phyloP scores from a whole-genome alignment of 768 basidiomycete genomes.

The Amanita rubescens region DNA sequence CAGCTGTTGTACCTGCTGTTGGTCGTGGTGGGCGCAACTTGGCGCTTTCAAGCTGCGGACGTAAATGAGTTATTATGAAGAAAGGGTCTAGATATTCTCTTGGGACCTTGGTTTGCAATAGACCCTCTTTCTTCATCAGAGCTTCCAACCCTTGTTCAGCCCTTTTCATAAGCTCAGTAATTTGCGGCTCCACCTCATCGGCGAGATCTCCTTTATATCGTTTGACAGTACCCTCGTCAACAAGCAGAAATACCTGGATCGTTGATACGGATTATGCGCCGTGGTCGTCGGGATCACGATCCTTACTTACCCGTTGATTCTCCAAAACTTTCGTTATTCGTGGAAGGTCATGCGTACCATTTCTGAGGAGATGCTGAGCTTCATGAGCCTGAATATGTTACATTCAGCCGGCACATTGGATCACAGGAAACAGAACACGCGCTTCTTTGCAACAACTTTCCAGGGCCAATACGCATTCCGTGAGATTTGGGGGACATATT shows the following conservation, averaged over 20 bases:
- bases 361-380: constrained; percentile 59
- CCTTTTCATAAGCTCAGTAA: constrained; percentile 63
- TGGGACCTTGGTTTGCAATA: constrained; percentile 58
- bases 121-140: constrained; percentile 54
- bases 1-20: constrained; percentile 40
- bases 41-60: constrained; percentile 46
- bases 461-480: constrained; percentile 71
- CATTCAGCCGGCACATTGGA: constrained; percentile 1
- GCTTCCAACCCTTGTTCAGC: constrained; percentile 61
- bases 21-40: constrained; percentile 37
- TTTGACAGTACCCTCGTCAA: constrained; percentile 65
- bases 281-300: background rate
- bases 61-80: background rate
- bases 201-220: constrained; percentile 69
- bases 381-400: constrained; percentile 45
- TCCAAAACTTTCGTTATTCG: constrained; percentile 63
- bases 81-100: background rate
- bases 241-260: constrained; percentile 61
- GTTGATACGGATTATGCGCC: background rate
- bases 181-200: constrained; percentile 77
- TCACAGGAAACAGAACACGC: constrained; percentile 8
- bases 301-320: constrained; percentile 55
- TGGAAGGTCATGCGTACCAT: constrained; percentile 65
- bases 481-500: constrained; percentile 62
- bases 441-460: constrained; percentile 81